Conservation (phyloP, 2,329 filamentous ascomycete species). For the Trichoderma sp. region DNA sequence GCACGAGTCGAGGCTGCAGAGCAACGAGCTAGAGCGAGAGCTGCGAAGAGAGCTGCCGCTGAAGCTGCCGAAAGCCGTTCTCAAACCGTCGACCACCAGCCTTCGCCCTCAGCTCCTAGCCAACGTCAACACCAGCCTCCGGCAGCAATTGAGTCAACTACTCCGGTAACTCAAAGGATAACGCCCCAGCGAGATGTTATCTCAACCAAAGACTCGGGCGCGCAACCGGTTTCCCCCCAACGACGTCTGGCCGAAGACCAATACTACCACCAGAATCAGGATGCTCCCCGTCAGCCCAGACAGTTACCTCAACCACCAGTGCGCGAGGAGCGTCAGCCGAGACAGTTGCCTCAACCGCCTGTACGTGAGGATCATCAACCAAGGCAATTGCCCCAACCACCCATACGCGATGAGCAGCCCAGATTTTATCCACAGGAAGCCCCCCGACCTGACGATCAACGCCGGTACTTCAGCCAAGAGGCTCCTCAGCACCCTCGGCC, state of each 20-base stretch:
- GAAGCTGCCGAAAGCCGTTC: slow-evolving; percentile 24
- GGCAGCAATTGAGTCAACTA: background rate
- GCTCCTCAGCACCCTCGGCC: slow-evolving; percentile 18
- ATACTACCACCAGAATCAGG: slow-evolving; percentile 22
- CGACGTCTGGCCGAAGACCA: slow-evolving; percentile 24
- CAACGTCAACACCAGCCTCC: slow-evolving; percentile 4
- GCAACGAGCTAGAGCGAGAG: slow-evolving; percentile 62
- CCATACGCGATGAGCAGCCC: slow-evolving; percentile 1
- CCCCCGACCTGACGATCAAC: slow-evolving; percentile 2
- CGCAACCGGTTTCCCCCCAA: slow-evolving; percentile 26
- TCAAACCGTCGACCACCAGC: slow-evolving; percentile 27
- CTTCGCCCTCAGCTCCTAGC: background rate
- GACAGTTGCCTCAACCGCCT: slow-evolving; percentile 18
- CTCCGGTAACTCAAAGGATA: background rate
- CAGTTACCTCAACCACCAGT: slow-evolving; percentile 11
- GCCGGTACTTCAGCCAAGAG: slow-evolving; percentile 22
- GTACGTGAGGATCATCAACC: slow-evolving; percentile 4
- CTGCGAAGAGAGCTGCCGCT: slow-evolving; percentile 38
- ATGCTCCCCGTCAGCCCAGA: slow-evolving; percentile 15
- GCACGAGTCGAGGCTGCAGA: slow-evolving; percentile 82
- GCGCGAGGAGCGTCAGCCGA: slow-evolving; percentile 7
- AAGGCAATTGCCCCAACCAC: slow-evolving; percentile 20
- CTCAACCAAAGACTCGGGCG: slow-evolving; percentile 15
- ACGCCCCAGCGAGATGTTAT: slow-evolving; percentile 19
- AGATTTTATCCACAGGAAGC: slow-evolving; percentile 1